Percentiles rank a stretch among this genome's conserved stretches.
phyloP scores from a whole-genome alignment of 2,329 filamentous ascomycete genomes.

The Aspergillus awamori region DNA sequence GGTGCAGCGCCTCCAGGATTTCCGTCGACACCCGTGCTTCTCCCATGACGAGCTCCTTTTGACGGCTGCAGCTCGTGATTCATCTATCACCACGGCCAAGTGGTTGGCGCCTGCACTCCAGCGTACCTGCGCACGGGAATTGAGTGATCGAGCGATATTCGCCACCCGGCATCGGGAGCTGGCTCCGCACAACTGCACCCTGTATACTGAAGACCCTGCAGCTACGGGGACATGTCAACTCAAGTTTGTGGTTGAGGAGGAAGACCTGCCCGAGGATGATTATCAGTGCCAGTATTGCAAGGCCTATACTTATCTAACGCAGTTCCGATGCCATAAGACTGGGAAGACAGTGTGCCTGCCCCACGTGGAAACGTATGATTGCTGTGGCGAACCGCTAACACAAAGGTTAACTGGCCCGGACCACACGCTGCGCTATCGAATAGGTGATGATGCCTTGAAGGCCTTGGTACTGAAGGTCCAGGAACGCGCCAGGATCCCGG shows the following conservation, averaged over 20 bases:
- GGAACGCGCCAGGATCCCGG: constrained; percentile 83
- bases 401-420: constrained; percentile 70
- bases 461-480: constrained; percentile 72
- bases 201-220: constrained; percentile 53
- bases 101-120: constrained; percentile 90
- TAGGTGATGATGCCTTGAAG: constrained; percentile 70
- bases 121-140: constrained; percentile 74
- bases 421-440: constrained; percentile 77
- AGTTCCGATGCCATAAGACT: constrained; percentile 80
- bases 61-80: constrained; percentile 81
- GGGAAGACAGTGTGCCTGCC: constrained; percentile 80
- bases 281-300: constrained; percentile 93
- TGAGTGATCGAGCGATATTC: constrained; percentile 69
- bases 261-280: constrained; percentile 84
- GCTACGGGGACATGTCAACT: constrained; percentile 57
- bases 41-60: constrained; percentile 94
- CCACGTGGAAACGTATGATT: constrained; percentile 79
- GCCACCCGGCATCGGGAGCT: constrained; percentile 64
- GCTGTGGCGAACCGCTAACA: constrained; percentile 70
- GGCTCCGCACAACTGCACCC: constrained; percentile 57
- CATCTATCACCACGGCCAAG: constrained; percentile 85
- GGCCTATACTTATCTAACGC: constrained; percentile 84
- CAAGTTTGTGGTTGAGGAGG: constrained; percentile 66
- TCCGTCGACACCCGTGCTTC: constrained; percentile 91
- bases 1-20: constrained; percentile 82